These are phyloP conservation scores for Curvularia verruculosa DNA, from an alignment of 2,329 filamentous ascomycete genomes.

Conservation along the genomic window DNA sequence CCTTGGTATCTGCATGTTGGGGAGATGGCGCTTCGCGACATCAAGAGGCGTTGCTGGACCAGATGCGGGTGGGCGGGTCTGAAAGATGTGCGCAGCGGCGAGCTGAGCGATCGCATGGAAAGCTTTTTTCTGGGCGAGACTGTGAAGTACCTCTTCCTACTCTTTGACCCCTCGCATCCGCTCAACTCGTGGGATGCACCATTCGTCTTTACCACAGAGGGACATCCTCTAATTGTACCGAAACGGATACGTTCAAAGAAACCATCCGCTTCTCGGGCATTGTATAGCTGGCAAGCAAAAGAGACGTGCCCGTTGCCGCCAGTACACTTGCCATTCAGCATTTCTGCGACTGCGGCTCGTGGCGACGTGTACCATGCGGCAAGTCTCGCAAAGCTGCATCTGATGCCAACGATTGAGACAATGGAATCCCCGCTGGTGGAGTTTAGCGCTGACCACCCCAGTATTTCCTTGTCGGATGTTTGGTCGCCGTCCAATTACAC, in stretches of 20 bases:
- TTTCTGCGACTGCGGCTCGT: slow-evolving; percentile 80
- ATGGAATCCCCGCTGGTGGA: slow-evolving; percentile 63
- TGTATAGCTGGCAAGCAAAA: slow-evolving; percentile 33
- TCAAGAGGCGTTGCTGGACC: slow-evolving; percentile 86
- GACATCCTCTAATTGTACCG: slow-evolving; percentile 88
- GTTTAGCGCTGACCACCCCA: slow-evolving; percentile 60
- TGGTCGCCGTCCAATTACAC: slow-evolving; percentile 76
- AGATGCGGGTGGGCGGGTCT: slow-evolving; percentile 92
- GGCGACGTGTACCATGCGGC: slow-evolving; percentile 87
- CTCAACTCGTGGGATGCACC: slow-evolving; percentile 85
- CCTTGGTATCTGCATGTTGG: slow-evolving; percentile 96
- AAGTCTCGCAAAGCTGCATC: slow-evolving; percentile 79
- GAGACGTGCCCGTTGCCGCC: slow-evolving; percentile 72
- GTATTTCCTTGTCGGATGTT: slow-evolving; percentile 61
- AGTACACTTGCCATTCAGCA: slow-evolving; percentile 66
- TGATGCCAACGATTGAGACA: slow-evolving; percentile 66
- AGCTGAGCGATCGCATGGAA: slow-evolving; percentile 94
- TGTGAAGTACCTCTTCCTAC: slow-evolving; percentile 90
- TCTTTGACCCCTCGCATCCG: slow-evolving; percentile 85
- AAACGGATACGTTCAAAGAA: slow-evolving; percentile 39
- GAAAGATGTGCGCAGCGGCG: slow-evolving; percentile 65
- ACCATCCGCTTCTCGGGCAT: slow-evolving; percentile 2
- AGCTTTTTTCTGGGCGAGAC: slow-evolving; percentile 98
- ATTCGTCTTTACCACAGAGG: slow-evolving; percentile 95
- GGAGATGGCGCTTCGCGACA: slow-evolving; percentile 91